Evolutionary conservation across 2,329 filamentous ascomycete species (phyloP).

Genomic region (Cercospora canescens): DNA sequence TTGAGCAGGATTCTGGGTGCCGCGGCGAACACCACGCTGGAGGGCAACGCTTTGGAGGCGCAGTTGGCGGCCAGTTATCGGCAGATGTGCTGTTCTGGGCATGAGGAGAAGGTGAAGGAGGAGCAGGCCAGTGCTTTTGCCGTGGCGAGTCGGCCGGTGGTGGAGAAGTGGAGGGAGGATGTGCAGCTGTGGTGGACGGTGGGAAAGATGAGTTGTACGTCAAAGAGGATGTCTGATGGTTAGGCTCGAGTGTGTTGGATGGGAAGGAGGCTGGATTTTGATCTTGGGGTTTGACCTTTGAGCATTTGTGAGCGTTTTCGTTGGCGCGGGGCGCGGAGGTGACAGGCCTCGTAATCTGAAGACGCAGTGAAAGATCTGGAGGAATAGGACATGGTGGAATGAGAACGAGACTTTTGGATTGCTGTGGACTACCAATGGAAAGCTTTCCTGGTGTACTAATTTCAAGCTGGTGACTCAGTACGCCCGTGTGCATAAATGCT

Average conservation of each 20-base stretch:
- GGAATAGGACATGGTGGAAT: not conserved
- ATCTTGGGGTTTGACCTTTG: too few relatives aligned
- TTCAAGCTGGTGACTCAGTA: not conserved
- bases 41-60: conserved; percentile 9
- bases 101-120: conserved; percentile 16
- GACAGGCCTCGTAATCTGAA: not conserved
- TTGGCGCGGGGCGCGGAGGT: not conserved
- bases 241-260: not conserved
- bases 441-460: not conserved
- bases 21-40: conserved; percentile 6
- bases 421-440: not conserved
- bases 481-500: not conserved
- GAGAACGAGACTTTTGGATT: not conserved
- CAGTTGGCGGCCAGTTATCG: conserved; percentile 10
- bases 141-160: conserved; percentile 3
- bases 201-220: not conserved
- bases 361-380: not conserved
- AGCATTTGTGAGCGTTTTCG: not conserved
- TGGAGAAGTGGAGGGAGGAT: conserved; percentile 16
- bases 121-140: conserved; percentile 15
- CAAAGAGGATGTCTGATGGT: not conserved
- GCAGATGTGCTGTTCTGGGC: conserved; percentile 18
- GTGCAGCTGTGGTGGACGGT: conserved; percentile 10
- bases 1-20: conserved; percentile 11
- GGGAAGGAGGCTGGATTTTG: not conserved